Conservation (phyloP, 2,329 filamentous ascomycete genomes). For the Claviceps maximensis region DNA sequence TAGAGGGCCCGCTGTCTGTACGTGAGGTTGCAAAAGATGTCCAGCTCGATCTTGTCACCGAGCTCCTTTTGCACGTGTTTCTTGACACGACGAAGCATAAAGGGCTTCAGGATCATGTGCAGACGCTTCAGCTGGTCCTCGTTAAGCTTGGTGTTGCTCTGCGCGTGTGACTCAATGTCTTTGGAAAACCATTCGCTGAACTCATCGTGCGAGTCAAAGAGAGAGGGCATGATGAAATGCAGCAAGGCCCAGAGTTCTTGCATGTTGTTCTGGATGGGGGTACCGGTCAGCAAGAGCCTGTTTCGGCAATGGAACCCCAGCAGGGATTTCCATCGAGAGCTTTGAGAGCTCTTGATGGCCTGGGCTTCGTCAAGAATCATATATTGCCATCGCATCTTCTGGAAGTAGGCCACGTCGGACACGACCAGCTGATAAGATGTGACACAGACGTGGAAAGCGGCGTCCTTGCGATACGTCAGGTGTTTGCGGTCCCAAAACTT, state of each 20-base stretch:
- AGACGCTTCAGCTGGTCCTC: constrained; percentile 93
- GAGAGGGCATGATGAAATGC: constrained; percentile 99
- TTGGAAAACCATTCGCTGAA: constrained; percentile 93
- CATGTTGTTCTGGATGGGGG: constrained; percentile 99
- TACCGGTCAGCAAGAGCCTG: constrained; percentile 83
- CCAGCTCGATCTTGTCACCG: constrained; percentile 94
- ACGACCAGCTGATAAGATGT: constrained; percentile 97
- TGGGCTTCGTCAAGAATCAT: constrained; percentile 99
- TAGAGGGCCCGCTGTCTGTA: constrained; percentile 94
- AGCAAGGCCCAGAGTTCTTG: constrained; percentile 95
- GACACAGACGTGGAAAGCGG: constrained; percentile 88
- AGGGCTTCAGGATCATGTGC: constrained; percentile 98
- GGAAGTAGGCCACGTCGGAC: constrained; percentile 91
- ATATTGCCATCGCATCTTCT: constrained; percentile 99
- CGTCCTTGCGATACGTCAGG: constrained; percentile 85
- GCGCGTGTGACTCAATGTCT: constrained; percentile 94
- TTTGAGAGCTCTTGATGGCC: constrained; percentile 95
- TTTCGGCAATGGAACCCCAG: constrained; percentile 93
- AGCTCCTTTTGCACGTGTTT: constrained; percentile 99
- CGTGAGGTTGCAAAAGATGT: constrained; percentile 92
- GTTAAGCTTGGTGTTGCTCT: constrained; percentile 98
- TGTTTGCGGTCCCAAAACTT: constrained; percentile 99
- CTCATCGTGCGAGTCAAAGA: constrained; percentile 89
- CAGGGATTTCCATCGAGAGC: constrained; percentile 92
- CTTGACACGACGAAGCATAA: constrained; percentile 99